Evolutionary conservation across 331 rosid species (phyloP).

Genomic region (Spiraea crenata): DNA sequence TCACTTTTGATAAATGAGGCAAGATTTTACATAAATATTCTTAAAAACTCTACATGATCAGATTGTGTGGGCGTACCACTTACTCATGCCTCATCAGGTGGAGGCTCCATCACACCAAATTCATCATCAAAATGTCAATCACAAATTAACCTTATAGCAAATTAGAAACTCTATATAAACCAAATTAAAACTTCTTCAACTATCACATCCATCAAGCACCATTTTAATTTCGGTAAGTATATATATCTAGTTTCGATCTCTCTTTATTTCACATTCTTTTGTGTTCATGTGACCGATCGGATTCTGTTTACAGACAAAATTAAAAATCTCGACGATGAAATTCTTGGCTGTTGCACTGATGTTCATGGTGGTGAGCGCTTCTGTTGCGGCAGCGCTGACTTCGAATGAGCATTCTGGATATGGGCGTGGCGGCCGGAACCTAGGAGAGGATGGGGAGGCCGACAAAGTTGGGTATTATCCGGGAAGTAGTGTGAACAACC

Average conservation of each 20-base stretch:
- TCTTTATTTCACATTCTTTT: neutral
- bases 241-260: neutral
- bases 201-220: neutral
- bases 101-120: conserved; percentile 23
- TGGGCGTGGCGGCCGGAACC: neutral
- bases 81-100: conserved; percentile 28
- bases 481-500: conserved; percentile 35
- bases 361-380: conserved; percentile 32
- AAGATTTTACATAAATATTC: conserved; percentile 4
- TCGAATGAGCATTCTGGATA: conserved; percentile 15
- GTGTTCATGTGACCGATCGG: conserved; percentile 9
- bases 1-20: conserved; percentile 6
- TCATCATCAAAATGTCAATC: neutral
- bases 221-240: conserved; percentile 6
- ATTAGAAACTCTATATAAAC: conserved; percentile 22
- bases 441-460: neutral
- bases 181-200: conserved; percentile 4
- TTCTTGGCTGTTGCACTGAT: conserved; percentile 16
- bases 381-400: conserved; percentile 13
- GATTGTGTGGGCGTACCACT: conserved; percentile 35
- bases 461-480: conserved; percentile 13
- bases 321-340: conserved; percentile 29
- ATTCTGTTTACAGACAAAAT: neutral
- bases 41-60: neutral
- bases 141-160: conserved; percentile 22